Evolutionary conservation across 495 filamentous ascomycete genomes (phyloP).

Genomic region (Aspergillus sclerotioniger): DNA sequence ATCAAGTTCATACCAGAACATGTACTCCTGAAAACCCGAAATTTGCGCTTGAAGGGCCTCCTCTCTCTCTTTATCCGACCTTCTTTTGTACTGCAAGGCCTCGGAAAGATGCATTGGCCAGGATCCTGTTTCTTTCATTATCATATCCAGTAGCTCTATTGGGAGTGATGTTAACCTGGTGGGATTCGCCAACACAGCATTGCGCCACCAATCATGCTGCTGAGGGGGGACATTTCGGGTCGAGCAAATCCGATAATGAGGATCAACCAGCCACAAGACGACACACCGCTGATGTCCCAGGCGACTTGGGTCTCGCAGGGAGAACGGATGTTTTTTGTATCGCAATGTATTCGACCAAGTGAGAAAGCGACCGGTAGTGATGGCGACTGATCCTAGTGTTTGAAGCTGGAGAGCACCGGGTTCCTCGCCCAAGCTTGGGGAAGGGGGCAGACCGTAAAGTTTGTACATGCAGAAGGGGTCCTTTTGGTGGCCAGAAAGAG

Average conservation of each 20-base stretch:
- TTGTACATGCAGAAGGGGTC: not conserved
- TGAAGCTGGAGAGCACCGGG: constrained; percentile 5
- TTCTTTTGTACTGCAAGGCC: not conserved
- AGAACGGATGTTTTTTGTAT: constrained; percentile 10
- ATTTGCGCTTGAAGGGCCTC: not conserved
- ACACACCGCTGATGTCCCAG: constrained; percentile 12
- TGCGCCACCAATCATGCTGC: constrained; percentile 8
- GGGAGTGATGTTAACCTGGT: not conserved
- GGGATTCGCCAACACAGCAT: not conserved
- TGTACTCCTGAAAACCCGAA: not conserved
- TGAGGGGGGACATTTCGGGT: constrained; percentile 17
- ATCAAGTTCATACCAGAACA: not conserved
- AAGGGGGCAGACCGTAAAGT: not conserved
- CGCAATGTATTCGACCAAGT: constrained; percentile 12
- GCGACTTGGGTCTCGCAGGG: constrained; percentile 11
- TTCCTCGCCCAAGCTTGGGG: not conserved
- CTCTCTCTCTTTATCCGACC: not conserved
- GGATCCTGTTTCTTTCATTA: not conserved
- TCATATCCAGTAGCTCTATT: not conserved
- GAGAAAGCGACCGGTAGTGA: constrained; percentile 11
- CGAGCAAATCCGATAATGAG: constrained; percentile 14
- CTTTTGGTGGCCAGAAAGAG: not conserved
- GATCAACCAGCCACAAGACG: constrained; percentile 15
- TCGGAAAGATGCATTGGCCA: not conserved
- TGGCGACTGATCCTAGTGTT: constrained; percentile 11